Conservation (phyloP, 441 rosid species). For the Viola pubescens region DNA sequence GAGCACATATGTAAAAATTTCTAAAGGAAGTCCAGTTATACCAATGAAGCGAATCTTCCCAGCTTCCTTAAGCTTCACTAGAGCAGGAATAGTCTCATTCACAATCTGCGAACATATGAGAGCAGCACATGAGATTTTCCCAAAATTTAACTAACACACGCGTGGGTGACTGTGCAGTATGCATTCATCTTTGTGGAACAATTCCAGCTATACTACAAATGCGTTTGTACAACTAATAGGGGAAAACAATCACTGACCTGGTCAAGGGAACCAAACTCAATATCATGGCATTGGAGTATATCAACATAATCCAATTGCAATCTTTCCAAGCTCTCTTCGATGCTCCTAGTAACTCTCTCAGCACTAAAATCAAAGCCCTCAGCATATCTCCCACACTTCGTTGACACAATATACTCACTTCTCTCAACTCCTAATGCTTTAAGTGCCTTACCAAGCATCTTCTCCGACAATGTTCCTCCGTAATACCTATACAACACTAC, state of each 20-base stretch:
- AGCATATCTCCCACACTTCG: conserved; percentile 72
- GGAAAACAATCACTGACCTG: conserved; percentile 27
- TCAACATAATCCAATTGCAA: conserved; percentile 86
- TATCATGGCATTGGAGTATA: conserved; percentile 85
- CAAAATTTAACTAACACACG: not conserved
- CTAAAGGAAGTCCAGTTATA: conserved; percentile 81
- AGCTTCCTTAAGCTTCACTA: conserved; percentile 66
- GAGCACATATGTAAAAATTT: conserved; percentile 64
- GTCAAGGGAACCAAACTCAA: conserved; percentile 51
- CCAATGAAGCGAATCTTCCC: conserved; percentile 83
- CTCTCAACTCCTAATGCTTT: conserved; percentile 73
- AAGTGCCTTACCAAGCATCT: conserved; percentile 77
- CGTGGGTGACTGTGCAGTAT: not conserved
- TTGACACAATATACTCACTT: conserved; percentile 68
- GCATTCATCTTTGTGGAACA: not conserved
- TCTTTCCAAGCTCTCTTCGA: conserved; percentile 79
- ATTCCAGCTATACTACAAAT: not conserved
- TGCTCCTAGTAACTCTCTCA: conserved; percentile 71
- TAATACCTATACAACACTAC: conserved; percentile 42
- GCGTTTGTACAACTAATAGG: not conserved
- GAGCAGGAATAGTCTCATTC: conserved; percentile 88
- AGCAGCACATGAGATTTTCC: not conserved
- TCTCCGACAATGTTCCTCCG: conserved; percentile 85
- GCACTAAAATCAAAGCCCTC: conserved; percentile 92
- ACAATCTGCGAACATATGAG: conserved; percentile 48